Evolutionary conservation across 495 filamentous ascomycete species (phyloP), one percentile per base, ranked within the genome.

Genomic region (Aspergillus coremiiformis): DNA sequence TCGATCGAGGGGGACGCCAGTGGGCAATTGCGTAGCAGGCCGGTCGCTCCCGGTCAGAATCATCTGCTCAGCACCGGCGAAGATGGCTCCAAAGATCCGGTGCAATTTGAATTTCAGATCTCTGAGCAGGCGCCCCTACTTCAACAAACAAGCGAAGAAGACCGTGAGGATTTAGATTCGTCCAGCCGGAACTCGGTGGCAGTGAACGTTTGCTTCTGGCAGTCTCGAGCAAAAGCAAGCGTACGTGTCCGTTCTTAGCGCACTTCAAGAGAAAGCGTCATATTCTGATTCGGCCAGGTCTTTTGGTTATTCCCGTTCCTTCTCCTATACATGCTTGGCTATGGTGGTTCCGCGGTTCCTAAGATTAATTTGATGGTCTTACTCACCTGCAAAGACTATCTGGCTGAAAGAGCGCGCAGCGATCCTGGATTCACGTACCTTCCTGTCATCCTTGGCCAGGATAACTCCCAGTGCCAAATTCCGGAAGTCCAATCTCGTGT

Each of bases 281-380:
- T 52, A 44, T 42, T 43, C 44, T 61, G 24, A 57, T 53, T 15
- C 17, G n/a, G 37, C 23, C 49, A 95, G 88, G 78, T 95, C 30
- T 88, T 77, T 66, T 98, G 91, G 89, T 70, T 98, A 14, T 58
- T 98, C 9, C 81, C 79, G 0, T 84, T 87, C 4, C 89, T 87
- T 64, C 69, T 85, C 21, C 61, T 94, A 6, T 89, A 84, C 63
- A 85, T 87, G 0, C 70, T 95, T 39, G 90, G 89, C 0, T 89
- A 90, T 61, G 93, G 93, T 19, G 90, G 87, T 55, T 77, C 84
- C 21, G 68, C 87, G 3, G 87, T 94, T 4, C 88, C 86, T 8
- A 89, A 81, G 65, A 69, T 94, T 32, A 88, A 94, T 60, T 67
- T 95, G 61, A 88, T 92, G 57, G 71, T 93, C 46, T 72, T 79